phyloP scores from a whole-genome alignment of 129 eudicot genomes.

The Flaveria trinervia region DNA sequence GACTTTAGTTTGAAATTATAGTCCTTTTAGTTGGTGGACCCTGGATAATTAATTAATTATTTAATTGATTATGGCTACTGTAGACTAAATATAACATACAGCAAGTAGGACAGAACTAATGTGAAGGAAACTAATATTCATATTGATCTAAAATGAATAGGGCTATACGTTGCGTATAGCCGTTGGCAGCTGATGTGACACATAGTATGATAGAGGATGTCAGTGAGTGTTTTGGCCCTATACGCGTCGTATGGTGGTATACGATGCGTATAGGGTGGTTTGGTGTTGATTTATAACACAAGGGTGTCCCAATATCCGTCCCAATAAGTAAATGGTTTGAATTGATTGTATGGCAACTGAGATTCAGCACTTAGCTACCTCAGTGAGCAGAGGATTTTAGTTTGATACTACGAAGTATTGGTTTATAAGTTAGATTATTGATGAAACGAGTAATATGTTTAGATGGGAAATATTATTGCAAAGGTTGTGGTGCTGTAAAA shows the following conservation, averaged over 20 bases:
- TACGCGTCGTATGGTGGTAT: no score
- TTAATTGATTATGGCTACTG: background rate
- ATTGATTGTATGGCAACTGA: background rate
- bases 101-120: background rate
- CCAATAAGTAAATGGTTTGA: slow-evolving; percentile 9
- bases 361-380: slow-evolving; percentile 20
- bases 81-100: background rate
- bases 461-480: background rate
- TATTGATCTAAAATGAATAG: background rate
- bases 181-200: no score
- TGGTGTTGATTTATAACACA: no score
- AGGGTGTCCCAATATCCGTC: no score
- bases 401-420: background rate
- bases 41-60: no score
- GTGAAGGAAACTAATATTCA: background rate
- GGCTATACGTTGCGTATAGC: no score
- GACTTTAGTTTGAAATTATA: background rate
- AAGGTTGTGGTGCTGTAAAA: slow-evolving; percentile 11
- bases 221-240: no score
- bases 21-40: background rate
- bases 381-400: slow-evolving; percentile 16
- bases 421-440: background rate
- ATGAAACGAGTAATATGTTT: background rate
- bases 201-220: no score
- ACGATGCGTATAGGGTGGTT: no score